A percentile compares a stretch with the other conserved stretches of the same genome.
Evolutionary conservation across 495 filamentous ascomycete species (phyloP).

Genomic region (Aspergillus kassunensis): DNA sequence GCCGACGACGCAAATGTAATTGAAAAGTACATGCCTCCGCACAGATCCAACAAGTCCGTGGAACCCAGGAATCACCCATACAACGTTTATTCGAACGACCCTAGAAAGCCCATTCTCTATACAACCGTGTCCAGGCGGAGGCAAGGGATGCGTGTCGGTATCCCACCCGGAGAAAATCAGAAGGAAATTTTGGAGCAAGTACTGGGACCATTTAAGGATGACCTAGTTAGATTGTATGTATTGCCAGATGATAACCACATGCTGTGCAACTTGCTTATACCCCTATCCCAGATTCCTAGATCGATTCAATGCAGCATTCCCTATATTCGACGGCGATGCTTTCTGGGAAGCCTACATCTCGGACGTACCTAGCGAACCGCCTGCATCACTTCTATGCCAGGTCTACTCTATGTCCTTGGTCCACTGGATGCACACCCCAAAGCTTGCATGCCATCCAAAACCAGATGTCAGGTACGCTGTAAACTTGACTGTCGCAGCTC

Average conservation of each 20-base stretch:
- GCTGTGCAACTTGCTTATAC: constrained; percentile 6
- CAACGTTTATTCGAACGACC: constrained; percentile 48
- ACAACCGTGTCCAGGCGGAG: constrained; percentile 44
- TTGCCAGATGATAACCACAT: background rate
- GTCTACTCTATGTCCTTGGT: constrained; percentile 51
- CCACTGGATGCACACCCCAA: constrained; percentile 47
- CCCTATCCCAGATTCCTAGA: constrained; percentile 39
- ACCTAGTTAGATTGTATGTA: constrained; percentile 48
- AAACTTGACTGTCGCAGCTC: constrained; percentile 48
- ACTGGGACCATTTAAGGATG: constrained; percentile 47
- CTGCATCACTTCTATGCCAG: constrained; percentile 49
- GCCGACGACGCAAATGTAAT: constrained; percentile 51
- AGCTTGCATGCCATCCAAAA: constrained; percentile 42
- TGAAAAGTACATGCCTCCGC: constrained; percentile 47
- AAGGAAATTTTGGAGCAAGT: constrained; percentile 54
- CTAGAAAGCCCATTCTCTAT: constrained; percentile 45
- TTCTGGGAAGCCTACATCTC: constrained; percentile 45
- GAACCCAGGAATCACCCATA: constrained; percentile 43
- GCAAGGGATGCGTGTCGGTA: constrained; percentile 43
- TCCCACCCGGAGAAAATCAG: constrained; percentile 49
- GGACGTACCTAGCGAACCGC: constrained; percentile 38
- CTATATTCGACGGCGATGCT: constrained; percentile 49
- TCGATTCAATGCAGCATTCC: constrained; percentile 50
- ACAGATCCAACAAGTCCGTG: constrained; percentile 33
- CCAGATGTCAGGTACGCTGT: constrained; percentile 49